Conservation (phyloP, 768 basidiomycete species). For the Mrakia hoshinonis region DNA sequence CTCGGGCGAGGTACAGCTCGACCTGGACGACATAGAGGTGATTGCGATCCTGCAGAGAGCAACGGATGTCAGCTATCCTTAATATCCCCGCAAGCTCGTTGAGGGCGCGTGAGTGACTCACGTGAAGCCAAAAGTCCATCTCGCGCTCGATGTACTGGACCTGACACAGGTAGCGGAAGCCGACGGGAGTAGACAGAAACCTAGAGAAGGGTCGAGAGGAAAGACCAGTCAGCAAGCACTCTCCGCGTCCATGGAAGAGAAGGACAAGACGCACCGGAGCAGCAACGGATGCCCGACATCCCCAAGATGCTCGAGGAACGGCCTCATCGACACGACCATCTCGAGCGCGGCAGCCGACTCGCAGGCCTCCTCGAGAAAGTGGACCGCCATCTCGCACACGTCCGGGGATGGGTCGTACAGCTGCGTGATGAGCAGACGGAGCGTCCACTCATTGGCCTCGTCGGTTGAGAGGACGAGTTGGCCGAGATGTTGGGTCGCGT, state of each 20-base stretch:
- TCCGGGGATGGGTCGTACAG: slow-evolving; percentile 85
- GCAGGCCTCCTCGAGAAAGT: slow-evolving; percentile 81
- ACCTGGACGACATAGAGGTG: slow-evolving; percentile 86
- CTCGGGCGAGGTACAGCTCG: slow-evolving; percentile 78
- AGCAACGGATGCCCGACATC: slow-evolving; percentile 81
- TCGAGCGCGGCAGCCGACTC: slow-evolving; percentile 73
- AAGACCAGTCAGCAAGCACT: slow-evolving; percentile 16
- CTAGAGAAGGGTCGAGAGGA: slow-evolving; percentile 43
- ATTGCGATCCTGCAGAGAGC: slow-evolving; percentile 71
- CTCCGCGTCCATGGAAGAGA: neutral
- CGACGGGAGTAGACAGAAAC: slow-evolving; percentile 87
- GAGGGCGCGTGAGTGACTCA: slow-evolving; percentile 42
- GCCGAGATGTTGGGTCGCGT: slow-evolving; percentile 80
- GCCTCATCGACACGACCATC: slow-evolving; percentile 86
- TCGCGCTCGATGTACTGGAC: slow-evolving; percentile 88
- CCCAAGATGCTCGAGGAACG: slow-evolving; percentile 88
- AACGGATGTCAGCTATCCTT: neutral
- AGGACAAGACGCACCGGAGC: slow-evolving; percentile 56
- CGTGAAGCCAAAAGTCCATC: slow-evolving; percentile 94
- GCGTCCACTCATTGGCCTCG: slow-evolving; percentile 71
- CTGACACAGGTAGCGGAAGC: slow-evolving; percentile 84
- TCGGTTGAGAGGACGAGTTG: slow-evolving; percentile 59
- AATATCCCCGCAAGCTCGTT: neutral
- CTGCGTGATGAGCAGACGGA: slow-evolving; percentile 85
- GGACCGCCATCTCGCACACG: slow-evolving; percentile 82